phyloP scores from a whole-genome alignment of 2,329 filamentous ascomycete species.

The Fusarium anthophilum region DNA sequence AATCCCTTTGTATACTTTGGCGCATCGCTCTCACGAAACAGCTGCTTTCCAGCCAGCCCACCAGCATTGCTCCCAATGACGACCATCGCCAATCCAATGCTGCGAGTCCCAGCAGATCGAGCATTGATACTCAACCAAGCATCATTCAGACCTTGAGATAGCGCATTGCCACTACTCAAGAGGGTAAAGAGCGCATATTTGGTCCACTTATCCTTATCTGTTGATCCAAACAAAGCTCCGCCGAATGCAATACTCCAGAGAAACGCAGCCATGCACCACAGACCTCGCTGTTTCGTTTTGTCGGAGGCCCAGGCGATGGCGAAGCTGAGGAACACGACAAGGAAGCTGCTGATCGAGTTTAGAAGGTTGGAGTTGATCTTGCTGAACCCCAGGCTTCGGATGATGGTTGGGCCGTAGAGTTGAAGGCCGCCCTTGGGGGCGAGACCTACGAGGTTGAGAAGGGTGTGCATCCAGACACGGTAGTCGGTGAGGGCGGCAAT shows the following conservation, averaged over 20 bases:
- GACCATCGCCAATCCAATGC: slow-evolving; percentile 35
- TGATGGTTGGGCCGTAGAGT: slow-evolving; percentile 37
- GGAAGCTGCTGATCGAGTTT: slow-evolving; percentile 32
- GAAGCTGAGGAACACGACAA: slow-evolving; percentile 29
- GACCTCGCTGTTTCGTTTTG: slow-evolving; percentile 29
- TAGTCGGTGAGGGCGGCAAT: slow-evolving; percentile 11
- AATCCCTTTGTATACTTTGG: slow-evolving; percentile 32
- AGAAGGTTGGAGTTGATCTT: slow-evolving; percentile 37
- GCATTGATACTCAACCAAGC: slow-evolving; percentile 41
- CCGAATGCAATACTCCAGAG: slow-evolving; percentile 37
- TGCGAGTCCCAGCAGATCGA: slow-evolving; percentile 15
- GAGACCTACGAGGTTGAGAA: slow-evolving; percentile 33
- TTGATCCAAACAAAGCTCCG: slow-evolving; percentile 15
- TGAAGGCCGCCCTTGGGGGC: slow-evolving; percentile 41
- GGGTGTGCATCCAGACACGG: slow-evolving; percentile 32
- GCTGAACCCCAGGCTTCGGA: slow-evolving; percentile 35
- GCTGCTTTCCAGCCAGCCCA: slow-evolving; percentile 35
- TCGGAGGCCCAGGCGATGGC: slow-evolving; percentile 30
- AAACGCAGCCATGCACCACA: slow-evolving; percentile 32
- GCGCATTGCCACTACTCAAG: slow-evolving; percentile 32
- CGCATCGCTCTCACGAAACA: slow-evolving; percentile 34
- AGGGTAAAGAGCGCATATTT: slow-evolving; percentile 32
- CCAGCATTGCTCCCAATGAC: slow-evolving; percentile 42
- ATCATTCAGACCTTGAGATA: slow-evolving; percentile 36
- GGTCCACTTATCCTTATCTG: slow-evolving; percentile 21